Percentiles rank a stretch among this genome's conserved stretches.
These are phyloP conservation scores for Wickerhamomyces hampshirensis DNA, from an alignment of 805 yeast genomes.

Conservation along the genomic window DNA sequence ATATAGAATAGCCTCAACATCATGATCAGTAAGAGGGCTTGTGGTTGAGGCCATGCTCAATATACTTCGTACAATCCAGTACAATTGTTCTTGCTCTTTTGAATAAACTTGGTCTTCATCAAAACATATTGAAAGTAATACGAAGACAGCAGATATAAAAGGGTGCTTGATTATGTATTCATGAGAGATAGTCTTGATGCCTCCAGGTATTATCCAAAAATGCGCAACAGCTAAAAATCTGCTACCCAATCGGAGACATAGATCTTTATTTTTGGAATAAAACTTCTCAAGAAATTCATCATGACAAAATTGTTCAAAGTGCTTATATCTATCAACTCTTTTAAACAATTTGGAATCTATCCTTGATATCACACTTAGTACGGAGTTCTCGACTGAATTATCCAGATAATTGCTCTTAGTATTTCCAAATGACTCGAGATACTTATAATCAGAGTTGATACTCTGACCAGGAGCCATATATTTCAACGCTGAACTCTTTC, in stretches of 20 bases:
- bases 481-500: slow-evolving; percentile 6
- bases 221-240: slow-evolving; percentile 49
- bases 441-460: slow-evolving; percentile 8
- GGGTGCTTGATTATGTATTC: slow-evolving; percentile 46
- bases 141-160: slow-evolving; percentile 50
- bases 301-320: slow-evolving; percentile 31
- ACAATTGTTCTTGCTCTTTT: slow-evolving; percentile 42
- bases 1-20: slow-evolving; percentile 54
- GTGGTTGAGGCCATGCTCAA: slow-evolving; percentile 45
- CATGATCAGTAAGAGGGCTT: slow-evolving; percentile 52
- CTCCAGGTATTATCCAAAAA: slow-evolving; percentile 61
- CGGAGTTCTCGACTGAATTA: slow-evolving; percentile 29
- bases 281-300: slow-evolving; percentile 40
- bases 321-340: slow-evolving; percentile 21
- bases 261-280: slow-evolving; percentile 36
- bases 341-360: slow-evolving; percentile 37
- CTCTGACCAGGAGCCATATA: neutral
- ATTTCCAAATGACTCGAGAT: slow-evolving; percentile 9
- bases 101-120: slow-evolving; percentile 47
- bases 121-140: slow-evolving; percentile 49
- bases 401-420: slow-evolving; percentile 21
- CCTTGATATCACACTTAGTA: slow-evolving; percentile 31
- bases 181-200: slow-evolving; percentile 42
- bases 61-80: slow-evolving; percentile 44
- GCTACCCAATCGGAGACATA: slow-evolving; percentile 41